Base-by-base conservation (phyloP, 208 protist species). In the Trypanosoma boissoni region DNA sequence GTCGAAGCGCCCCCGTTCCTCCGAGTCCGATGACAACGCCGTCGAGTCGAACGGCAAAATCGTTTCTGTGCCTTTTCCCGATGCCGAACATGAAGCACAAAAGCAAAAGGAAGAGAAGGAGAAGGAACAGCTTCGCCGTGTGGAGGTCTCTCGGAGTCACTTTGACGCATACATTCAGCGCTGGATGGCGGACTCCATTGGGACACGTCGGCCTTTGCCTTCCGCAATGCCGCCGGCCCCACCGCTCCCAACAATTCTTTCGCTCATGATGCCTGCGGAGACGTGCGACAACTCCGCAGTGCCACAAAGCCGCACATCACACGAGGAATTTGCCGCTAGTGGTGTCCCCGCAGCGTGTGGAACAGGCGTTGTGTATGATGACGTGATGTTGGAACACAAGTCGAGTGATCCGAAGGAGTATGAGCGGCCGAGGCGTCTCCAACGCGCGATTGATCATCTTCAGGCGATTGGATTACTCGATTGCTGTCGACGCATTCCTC, bases 401-500 rank as follows among this genome's bases (percentile, higher is more conserved):
- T 88, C 86, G 3, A 58, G 23, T 1, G 76, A 90, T 62, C 37
- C 72, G 9, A 49, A 44, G 2, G 85, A 95, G 18, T 83, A 73
- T 56, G 89, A 95, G 64, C 77, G 83, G 9, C 89, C 89, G 3
- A 67, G 66, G n/a, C 72, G 89, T 14, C 63, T 88, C n/a, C 32
- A 73, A 46, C 67, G 67, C 26, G 86, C 84, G 5, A 27, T 91
- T 2, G 76, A 76, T 18, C 89, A 95, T 46, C 67, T 96, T 10
- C 37, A 53, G 10, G 81, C 77, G 0, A 60, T 84, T 16, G 84
- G 83, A 9, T 57, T 96, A 0, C 44, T 92, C 1, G 9, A 20
- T 1, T 62, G 68, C 37, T 96, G 89, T 43, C 57, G 39, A 16
- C 68, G 59, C 24, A 32, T 96, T 10, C 63, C 60, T 0, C 58